Percentiles rank a stretch among this genome's conserved stretches.
Conservation (phyloP, 2,329 filamentous ascomycete genomes). For the Rasamsonia emersonii region DNA sequence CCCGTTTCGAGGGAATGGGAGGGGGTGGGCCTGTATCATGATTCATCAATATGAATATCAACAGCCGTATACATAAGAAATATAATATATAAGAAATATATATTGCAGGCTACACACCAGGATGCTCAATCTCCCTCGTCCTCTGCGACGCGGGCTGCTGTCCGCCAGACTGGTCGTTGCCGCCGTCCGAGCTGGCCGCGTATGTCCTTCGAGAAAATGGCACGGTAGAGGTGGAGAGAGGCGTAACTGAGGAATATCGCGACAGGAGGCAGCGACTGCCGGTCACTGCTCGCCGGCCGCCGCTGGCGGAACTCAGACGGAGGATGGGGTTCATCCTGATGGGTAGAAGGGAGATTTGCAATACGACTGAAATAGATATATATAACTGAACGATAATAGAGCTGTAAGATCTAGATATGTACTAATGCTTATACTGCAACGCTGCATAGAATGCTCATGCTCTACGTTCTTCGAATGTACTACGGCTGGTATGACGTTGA, state of each 20-base stretch:
- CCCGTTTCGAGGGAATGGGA: conserved; percentile 11
- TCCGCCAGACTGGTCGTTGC: conserved; percentile 7
- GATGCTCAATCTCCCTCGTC: conserved; percentile 17
- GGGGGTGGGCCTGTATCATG: conserved; percentile 14
- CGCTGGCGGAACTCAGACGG: neutral
- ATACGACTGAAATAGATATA: too few species aligned
- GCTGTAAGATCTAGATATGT: too few species aligned
- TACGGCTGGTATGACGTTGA: too few species aligned
- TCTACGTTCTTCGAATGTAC: too few species aligned
- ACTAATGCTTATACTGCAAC: too few species aligned
- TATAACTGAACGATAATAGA: too few species aligned
- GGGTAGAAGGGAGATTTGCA: too few species aligned
- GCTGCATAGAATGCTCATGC: too few species aligned
- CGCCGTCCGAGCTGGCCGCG: conserved; percentile 15
- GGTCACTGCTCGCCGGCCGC: neutral
- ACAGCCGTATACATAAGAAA: neutral
- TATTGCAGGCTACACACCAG: conserved; percentile 10
- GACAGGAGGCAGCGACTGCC: too few species aligned
- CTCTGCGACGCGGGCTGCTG: conserved; percentile 7
- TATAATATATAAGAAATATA: neutral
- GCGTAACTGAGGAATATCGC: too few species aligned
- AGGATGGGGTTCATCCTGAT: conserved; percentile 2
- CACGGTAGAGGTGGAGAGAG: too few species aligned
- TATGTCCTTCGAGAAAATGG: conserved; percentile 9
- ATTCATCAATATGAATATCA: neutral